Evolutionary conservation across 1,284 basidiomycete genomes (phyloP).

Genomic region (Gymnopus androsaceus): DNA sequence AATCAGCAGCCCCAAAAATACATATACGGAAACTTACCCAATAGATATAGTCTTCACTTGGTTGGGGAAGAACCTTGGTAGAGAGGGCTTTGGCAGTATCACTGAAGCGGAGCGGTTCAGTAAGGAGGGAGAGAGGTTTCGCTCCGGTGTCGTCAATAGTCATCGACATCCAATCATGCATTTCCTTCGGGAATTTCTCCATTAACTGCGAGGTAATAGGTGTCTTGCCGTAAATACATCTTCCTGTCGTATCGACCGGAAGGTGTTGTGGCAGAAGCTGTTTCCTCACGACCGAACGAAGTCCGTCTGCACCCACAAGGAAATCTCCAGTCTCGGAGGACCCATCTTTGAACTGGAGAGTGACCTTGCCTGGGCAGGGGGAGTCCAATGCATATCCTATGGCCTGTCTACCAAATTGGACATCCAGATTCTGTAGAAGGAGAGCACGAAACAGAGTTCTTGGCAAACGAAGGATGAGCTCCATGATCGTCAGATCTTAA

Average conservation of each 20-base stretch:
- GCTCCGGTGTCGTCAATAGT: conserved; percentile 3
- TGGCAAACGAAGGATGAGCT: neutral
- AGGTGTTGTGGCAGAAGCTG: conserved; percentile 4
- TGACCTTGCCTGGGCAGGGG: conserved; percentile 1
- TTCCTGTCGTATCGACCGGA: conserved; percentile 4
- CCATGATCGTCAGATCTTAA: neutral
- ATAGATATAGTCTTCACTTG: conserved; percentile 7
- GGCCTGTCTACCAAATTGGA: conserved; percentile 6
- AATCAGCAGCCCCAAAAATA: too few relatives aligned
- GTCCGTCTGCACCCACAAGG: conserved; percentile 3
- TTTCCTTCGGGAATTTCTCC: conserved; percentile 2
- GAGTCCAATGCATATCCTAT: neutral
- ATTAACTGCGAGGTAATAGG: conserved; percentile 3
- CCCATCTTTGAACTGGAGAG: conserved; percentile 3
- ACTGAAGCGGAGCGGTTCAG: conserved; percentile 1
- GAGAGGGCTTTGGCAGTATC: conserved; percentile 2
- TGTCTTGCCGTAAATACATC: conserved; percentile 6
- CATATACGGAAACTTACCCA: conserved; percentile 2
- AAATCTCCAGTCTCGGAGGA: conserved; percentile 9
- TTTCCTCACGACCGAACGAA: conserved; percentile 5
- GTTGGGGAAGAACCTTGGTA: neutral
- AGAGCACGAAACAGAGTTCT: conserved; percentile 11
- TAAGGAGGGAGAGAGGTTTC: neutral
- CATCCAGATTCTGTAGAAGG: conserved; percentile 6
- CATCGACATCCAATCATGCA: conserved; percentile 7